Base-by-base conservation (phyloP, 805 yeast genomes). In the Candida dendrica region DNA sequence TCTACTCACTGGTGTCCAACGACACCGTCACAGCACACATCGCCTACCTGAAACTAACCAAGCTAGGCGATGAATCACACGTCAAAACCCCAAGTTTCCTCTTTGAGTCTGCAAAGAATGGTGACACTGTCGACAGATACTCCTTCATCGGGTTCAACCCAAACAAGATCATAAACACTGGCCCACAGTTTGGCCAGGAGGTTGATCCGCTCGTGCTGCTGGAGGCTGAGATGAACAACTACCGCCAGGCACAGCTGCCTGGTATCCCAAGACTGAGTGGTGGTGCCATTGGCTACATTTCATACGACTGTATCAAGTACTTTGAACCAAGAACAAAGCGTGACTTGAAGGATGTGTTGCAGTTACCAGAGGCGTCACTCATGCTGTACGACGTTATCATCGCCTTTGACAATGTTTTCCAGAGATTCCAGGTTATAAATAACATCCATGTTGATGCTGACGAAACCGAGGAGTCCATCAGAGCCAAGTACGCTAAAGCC, bases 271-370 rank as follows among this genome's bases (percentile, higher is more conserved):
- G 74, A 48, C 67, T 89, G 44, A 81, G 90, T 52, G 98, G 99
- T 44, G 99, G 99, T 48, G 98, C 98, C 6, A 75, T 91, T 42
- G 99, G 99, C 2, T 93, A 89, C 59, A 80, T 93, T 36, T 87
- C 97, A 1, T 93, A 93, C 56, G 99, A 93, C 63, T 93, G 99
- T 69, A 84, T 93, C 56, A 85, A 88, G 60, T 93, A 93, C 64
- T 93, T 93, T 52, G 99, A 93, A 66, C 99, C 99, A 45, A 81
- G 74, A 52, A 91, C 98, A 1, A 74, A 73, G 46, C 76, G 86
- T 49, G 72, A 72, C 3, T 69, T 90, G 51, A 78, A 83, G 51
- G 98, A 93, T 61, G 81, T 82, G 1, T 67, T 93, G 52, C 64
- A 84, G 47, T 74, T 93, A 10, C 99, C 99, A 0, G 99, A 93